phyloP scores from a whole-genome alignment of 1,284 basidiomycete species.

The Polyporus tsugae region DNA sequence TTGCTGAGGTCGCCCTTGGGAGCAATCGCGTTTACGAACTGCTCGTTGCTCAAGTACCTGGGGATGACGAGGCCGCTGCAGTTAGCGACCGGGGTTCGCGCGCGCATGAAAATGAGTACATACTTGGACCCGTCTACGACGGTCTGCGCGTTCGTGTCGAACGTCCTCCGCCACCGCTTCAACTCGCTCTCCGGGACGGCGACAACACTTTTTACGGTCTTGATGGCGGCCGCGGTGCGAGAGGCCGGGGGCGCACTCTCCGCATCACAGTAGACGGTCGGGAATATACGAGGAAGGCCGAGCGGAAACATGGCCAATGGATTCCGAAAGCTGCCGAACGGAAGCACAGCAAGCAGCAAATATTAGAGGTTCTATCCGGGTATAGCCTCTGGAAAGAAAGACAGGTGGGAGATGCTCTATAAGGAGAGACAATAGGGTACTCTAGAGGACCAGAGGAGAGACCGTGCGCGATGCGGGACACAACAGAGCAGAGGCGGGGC shows the following conservation, averaged over 20 bases:
- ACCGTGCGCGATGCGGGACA: constrained; percentile 13
- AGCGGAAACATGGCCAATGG: constrained; percentile 38
- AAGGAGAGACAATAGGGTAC: constrained; percentile 34
- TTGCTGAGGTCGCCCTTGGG: constrained; percentile 85
- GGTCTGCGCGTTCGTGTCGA: constrained; percentile 83
- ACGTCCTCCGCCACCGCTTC: constrained; percentile 86
- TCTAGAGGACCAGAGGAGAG: constrained; percentile 29
- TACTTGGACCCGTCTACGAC: constrained; percentile 82
- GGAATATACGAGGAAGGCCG: constrained; percentile 49
- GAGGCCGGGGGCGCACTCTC: constrained; percentile 39
- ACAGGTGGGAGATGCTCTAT: constrained; percentile 33
- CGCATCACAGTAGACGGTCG: constrained; percentile 60
- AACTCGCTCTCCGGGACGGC: constrained; percentile 83
- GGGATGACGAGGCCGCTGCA: not conserved
- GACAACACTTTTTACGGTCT: constrained; percentile 71
- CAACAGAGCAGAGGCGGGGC: constrained; percentile 16
- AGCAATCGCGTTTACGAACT: constrained; percentile 93
- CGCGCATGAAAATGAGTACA: constrained; percentile 43
- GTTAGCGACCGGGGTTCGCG: not conserved
- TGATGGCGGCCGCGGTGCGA: constrained; percentile 60
- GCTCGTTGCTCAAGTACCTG: constrained; percentile 83
- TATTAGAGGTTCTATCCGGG: constrained; percentile 31
- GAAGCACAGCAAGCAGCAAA: constrained; percentile 1
- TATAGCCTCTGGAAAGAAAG: constrained; percentile 34
- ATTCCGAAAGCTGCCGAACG: constrained; percentile 10